These are phyloP conservation scores for Oryza meyeriana DNA, from an alignment of 176 grass and related monocot genomes.

Conservation along the genomic window DNA sequence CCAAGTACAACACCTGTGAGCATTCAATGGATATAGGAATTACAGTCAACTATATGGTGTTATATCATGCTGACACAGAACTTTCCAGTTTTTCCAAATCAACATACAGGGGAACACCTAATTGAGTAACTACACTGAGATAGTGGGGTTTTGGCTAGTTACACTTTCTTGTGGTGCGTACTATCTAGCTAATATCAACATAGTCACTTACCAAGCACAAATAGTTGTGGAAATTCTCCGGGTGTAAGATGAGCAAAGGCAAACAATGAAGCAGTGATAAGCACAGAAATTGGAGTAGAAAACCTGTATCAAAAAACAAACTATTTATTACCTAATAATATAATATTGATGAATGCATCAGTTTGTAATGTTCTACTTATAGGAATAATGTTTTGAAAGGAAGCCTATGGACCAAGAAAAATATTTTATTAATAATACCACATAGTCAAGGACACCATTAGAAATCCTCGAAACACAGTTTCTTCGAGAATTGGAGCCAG, in stretches of 20 bases:
- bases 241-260: conserved; percentile 90
- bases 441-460: conserved; percentile 87
- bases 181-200: neutral
- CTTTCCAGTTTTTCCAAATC: neutral
- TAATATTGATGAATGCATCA: neutral
- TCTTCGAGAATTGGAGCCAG: conserved; percentile 91
- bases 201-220: conserved; percentile 70
- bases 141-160: neutral
- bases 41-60: neutral
- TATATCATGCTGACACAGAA: neutral
- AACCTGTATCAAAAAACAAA: conserved; percentile 58
- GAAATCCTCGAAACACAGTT: conserved; percentile 92
- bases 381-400: conserved; percentile 3
- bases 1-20: conserved; percentile 73
- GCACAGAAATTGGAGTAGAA: conserved; percentile 70
- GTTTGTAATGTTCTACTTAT: neutral
- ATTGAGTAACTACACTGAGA: neutral
- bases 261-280: conserved; percentile 78
- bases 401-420: conserved; percentile 6
- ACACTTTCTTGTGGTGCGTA: neutral
- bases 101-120: neutral
- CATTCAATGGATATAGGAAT: neutral
- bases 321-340: neutral
- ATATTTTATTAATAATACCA: conserved; percentile 43
- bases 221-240: conserved; percentile 88